Conservation (phyloP, 371 early-diverging fungal genomes). For the Blastocladiella emersonii region DNA sequence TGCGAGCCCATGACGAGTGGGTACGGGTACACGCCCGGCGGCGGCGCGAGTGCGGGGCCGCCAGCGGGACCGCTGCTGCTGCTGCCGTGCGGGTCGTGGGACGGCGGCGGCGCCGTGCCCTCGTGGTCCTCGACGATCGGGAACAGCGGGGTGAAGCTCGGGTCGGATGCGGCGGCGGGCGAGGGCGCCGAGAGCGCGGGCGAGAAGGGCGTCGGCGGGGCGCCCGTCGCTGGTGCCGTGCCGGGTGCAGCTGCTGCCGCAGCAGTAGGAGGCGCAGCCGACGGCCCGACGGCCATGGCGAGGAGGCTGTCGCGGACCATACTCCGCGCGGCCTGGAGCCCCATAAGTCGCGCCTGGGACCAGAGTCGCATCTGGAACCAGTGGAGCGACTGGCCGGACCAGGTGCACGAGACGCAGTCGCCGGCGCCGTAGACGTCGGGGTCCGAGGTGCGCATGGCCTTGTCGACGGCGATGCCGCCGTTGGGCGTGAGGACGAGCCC, state of each 20-base stretch:
- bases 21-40: too few relatives aligned
- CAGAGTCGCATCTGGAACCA: conserved; percentile 6
- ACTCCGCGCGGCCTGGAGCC: conserved; percentile 1
- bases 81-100: too few relatives aligned
- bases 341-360: conserved; percentile 4
- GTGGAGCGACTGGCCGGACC: not conserved
- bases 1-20: too few relatives aligned
- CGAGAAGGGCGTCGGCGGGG: not conserved
- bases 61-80: too few relatives aligned
- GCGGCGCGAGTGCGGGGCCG: too few relatives aligned
- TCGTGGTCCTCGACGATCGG: too few relatives aligned
- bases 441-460: not conserved
- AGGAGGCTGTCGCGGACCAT: not conserved
- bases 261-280: not conserved
- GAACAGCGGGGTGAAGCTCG: too few relatives aligned
- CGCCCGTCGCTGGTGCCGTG: not conserved
- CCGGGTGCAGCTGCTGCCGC: not conserved
- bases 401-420: not conserved
- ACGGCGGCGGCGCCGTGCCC: too few relatives aligned
- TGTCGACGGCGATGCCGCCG: conserved; percentile 1
- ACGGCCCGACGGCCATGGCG: not conserved
- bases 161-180: too few relatives aligned
- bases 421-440: not conserved
- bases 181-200: too few relatives aligned
- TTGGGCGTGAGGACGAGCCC: not conserved